A percentile compares a stretch with the other conserved stretches of the same genome.
These are phyloP conservation scores for Waltergamsia citrina DNA, from an alignment of 2,329 filamentous ascomycete genomes.

Conservation along the genomic window DNA sequence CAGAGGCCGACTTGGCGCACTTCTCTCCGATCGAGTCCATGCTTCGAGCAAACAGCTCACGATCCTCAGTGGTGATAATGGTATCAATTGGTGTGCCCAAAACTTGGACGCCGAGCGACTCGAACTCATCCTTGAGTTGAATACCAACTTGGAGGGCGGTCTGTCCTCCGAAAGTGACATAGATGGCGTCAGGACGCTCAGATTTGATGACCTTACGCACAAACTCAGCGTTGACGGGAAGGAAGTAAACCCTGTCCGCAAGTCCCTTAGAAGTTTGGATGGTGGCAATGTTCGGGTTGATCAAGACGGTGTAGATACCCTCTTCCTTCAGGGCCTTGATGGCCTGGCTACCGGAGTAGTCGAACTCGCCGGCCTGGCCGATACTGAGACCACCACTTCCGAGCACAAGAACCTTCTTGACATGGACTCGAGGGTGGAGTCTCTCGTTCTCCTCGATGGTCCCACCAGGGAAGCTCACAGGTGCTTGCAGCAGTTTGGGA, in stretches of 20 bases:
- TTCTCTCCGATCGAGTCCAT: constrained; percentile 99
- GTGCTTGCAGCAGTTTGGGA: constrained; percentile 54
- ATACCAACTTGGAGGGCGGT: constrained; percentile 96
- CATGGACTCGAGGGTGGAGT: constrained; percentile 67
- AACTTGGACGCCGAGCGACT: constrained; percentile 83
- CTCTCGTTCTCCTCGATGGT: constrained; percentile 69
- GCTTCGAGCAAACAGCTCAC: constrained; percentile 92
- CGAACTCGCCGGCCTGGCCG: constrained; percentile 95
- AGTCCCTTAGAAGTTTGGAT: constrained; percentile 97
- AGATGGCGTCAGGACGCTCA: constrained; percentile 92
- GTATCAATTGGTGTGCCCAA: constrained; percentile 95
- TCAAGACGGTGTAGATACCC: constrained; percentile 94
- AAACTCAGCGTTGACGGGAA: constrained; percentile 93
- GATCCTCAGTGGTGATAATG: constrained; percentile 96
- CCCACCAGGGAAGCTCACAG: constrained; percentile 83
- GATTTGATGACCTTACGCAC: constrained; percentile 95
- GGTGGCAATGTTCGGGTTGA: constrained; percentile 98
- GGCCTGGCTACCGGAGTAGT: constrained; percentile 96
- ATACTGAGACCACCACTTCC: constrained; percentile 94
- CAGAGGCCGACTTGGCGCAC: constrained; percentile 93
- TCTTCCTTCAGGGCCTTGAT: constrained; percentile 98
- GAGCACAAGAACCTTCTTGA: constrained; percentile 91
- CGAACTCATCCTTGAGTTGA: constrained; percentile 94
- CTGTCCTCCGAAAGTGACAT: constrained; percentile 95
- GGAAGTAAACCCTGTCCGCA: constrained; percentile 97